Base-by-base conservation (phyloP, 345 rosid species). In the Stellera chamaejasme region DNA sequence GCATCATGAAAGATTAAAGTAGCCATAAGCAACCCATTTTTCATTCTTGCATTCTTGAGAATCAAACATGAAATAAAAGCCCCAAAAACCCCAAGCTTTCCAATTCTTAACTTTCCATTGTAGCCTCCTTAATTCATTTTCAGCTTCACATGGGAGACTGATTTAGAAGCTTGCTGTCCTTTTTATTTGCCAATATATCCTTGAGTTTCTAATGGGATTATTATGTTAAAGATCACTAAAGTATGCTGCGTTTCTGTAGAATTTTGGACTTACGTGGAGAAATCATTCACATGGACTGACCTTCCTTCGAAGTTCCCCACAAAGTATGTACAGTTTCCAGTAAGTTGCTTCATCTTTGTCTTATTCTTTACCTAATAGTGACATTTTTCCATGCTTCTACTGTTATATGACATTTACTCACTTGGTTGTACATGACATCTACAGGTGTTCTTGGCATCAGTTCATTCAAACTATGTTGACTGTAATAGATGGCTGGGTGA, bases 401-500 rank as follows among this genome's bases (percentile, higher is more conserved):
- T 14, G 14, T 27, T 52, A 11, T 23, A 12, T 9, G 23, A 54
- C 46, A 45, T 12, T 43, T 53, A 47, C 62, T 58, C 44, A 11
- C 13, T 27, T 57, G 8, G 60, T 10, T 26, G 6, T n/a, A 11
- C 39, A 28, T 32, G 6, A 6, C 58, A 46, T 59, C 68, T 69
- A 57, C 77, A 92, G 97, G 89, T 92, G 50, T 84, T 88, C 76
- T 82, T 90, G 61, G 96, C 99, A 66, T 84, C 99, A 53, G 76
- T 88, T 67, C 99, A 92, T 78, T 76, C 99, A 55, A 89, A 86
- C 69, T 86, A 84, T 60, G 97, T 92, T 45, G 97, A 92, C 73
- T 92, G 96, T 74, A 92, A 78, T 70, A 75, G 96, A 55, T 89
- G 99, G 99, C 87, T 89, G 69, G 97, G 97, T 54, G 97, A 92